phyloP scores from a whole-genome alignment of 192 early-diverging fungal genomes.

The Diversispora eburnea region DNA sequence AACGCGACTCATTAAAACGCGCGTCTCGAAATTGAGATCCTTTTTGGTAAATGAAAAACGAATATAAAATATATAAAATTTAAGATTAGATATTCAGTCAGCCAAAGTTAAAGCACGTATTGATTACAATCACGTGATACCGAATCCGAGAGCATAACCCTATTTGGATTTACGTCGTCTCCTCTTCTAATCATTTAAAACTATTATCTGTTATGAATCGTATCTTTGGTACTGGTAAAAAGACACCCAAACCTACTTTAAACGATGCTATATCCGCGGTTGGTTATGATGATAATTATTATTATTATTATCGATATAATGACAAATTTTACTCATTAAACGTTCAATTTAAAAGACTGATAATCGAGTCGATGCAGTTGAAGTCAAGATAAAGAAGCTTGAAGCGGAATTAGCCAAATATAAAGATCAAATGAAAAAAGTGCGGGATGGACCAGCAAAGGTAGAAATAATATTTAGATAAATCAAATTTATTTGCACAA shows the following conservation, averaged over 20 bases:
- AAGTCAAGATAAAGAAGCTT: slow-evolving; percentile 91
- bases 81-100: too few relatives aligned
- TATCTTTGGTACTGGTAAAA: slow-evolving; percentile 87
- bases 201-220: slow-evolving; percentile 94
- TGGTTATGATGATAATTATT: slow-evolving; percentile 22
- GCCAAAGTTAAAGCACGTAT: too few relatives aligned
- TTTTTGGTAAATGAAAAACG: too few relatives aligned
- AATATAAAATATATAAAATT: too few relatives aligned
- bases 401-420: slow-evolving; percentile 90
- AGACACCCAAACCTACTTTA: slow-evolving; percentile 84
- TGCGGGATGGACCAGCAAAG: slow-evolving; percentile 86
- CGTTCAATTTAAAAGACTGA: slow-evolving; percentile 63
- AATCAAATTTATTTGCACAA: neutral
- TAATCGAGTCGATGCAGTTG: slow-evolving; percentile 75
- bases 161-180: too few relatives aligned
- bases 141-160: too few relatives aligned
- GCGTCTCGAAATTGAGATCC: too few relatives aligned
- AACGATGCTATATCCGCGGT: slow-evolving; percentile 76
- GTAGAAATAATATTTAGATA: slow-evolving; percentile 34
- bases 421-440: slow-evolving; percentile 90
- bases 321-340: slow-evolving; percentile 2
- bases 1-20: too few relatives aligned
- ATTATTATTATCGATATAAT: neutral
- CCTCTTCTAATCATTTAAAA: neutral
- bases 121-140: too few relatives aligned